Base-by-base conservation (phyloP, 192 early-diverging fungal genomes). In the Kappamyces sp. region DNA sequence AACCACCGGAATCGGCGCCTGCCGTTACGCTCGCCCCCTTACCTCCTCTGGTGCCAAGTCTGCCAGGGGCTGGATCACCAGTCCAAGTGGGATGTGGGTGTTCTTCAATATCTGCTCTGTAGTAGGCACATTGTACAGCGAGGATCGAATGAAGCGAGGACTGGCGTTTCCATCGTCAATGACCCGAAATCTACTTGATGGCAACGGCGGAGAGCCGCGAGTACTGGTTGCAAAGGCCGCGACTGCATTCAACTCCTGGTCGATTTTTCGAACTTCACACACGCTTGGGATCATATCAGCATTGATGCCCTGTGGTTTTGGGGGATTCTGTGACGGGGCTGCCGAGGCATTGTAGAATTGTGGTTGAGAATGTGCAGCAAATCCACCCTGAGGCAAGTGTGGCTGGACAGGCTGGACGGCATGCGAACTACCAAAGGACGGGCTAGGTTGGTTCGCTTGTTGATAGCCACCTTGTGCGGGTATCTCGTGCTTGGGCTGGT, bases 281-380 rank as follows among this genome's bases (percentile, higher is more conserved):
- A 94, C 93, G 15, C 86, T 85, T 12, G 96, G 96, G 52, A 99
- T 90, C 61, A 93, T 89, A 72, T 91, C 87, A 1, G 94, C 93
- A 64, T 99, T 91, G 49, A 99, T 99, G 15, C 33, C 5, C 15
- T n/a, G 61, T 51, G 40, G 43, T 15, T 8, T 49, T 5, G 48
- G 29, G 29, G 48, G 5, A 31, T 5, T 7, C 8, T 15, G 29
- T 49, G 48, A 49, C 8, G 22, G 22, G 22, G 22, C 29, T 49
- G 5, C 12, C 6, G 9, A 32, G 4, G 29, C 5, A 5, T 9
- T 8, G 5, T 9, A 31, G 34, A 5, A 5, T 31, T 5, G 31
- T 7, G 4, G 48, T 49, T 49, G 48, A 1, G 12, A 29, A 31
- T n/a, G 6, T 49, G 42, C 42, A 43, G 42, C 8, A 14, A 14